Base-by-base conservation (phyloP, 805 yeast species). In the Cyberlindnera subsufficiens region DNA sequence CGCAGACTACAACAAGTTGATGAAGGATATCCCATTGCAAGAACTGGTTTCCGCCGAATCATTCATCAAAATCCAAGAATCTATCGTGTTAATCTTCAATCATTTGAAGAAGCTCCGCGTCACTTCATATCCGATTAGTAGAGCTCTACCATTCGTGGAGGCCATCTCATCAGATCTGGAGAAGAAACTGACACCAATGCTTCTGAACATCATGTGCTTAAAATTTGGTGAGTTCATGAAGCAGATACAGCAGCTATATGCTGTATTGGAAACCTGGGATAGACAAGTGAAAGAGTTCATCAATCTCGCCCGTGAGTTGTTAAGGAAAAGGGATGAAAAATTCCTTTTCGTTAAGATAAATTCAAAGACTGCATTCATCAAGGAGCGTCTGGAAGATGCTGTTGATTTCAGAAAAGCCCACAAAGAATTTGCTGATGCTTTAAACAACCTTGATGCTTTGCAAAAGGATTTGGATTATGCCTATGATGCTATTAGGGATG, bases 251-350 rank as follows among this genome's bases (percentile, higher is more conserved):
- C 58, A 60, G 1, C 49, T 75, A 0, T 50, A 58, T 2, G 44
- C 56, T 0, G 55, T 72, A 1, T 68, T 80, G 29, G 62, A 58
- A 2, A 60, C 70, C 1, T 76, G 90, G 68, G 95, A 87, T 31
- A 71, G 68, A 22, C 73, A 75, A 33, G 56, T 79, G 10, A 80
- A 82, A 54, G 86, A 79, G 42, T 77, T 82, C 63, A 75, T 80
- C 2, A 73, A 77, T 40, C 56, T 84, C 35, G 76, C 87, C 0
- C 72, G 97, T 43, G 96, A 90, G 46, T 61, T 85, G 3, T 67
- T 86, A 33, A 68, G 96, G 49, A 85, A 80, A 52, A 65, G 93
- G 35, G 77, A 79, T 8, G 91, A 85, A 42, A 80, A 78, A 45
- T 82, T 83, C 55, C 71, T 82, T 13, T 74, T 81, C 18, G 75